These are phyloP conservation scores for Rhodomyrtus psidioides DNA, from an alignment of 441 rosid species.

Conservation along the genomic window DNA sequence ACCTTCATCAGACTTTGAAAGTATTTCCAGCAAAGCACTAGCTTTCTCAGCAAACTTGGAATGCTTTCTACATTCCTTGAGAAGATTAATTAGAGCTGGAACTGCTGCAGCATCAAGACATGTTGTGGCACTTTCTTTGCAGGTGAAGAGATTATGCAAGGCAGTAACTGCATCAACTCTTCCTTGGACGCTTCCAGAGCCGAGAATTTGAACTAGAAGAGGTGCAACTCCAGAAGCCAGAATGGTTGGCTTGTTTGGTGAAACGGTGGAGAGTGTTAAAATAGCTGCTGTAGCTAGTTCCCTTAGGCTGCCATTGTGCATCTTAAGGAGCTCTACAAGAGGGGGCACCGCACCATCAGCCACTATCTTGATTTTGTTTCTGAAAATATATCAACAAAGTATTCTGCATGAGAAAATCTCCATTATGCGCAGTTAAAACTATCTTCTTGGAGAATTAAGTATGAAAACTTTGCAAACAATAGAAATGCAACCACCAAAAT, in stretches of 20 bases:
- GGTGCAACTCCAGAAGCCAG: conserved; percentile 57
- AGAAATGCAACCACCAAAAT: background rate
- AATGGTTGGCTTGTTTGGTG: conserved; percentile 53
- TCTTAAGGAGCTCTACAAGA: conserved; percentile 56
- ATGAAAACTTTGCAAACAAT: background rate
- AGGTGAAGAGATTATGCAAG: conserved; percentile 56
- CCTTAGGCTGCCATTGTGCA: conserved; percentile 35
- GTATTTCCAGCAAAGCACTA: conserved; percentile 54
- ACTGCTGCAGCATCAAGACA: conserved; percentile 51
- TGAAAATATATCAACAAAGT: conserved; percentile 7
- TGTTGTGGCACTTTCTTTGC: conserved; percentile 31
- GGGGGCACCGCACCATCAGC: conserved; percentile 66
- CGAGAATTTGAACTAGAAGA: conserved; percentile 59
- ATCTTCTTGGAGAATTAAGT: background rate
- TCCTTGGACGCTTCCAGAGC: conserved; percentile 61
- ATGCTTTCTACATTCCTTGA: conserved; percentile 65
- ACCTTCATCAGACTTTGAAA: conserved; percentile 58
- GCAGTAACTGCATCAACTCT: conserved; percentile 73
- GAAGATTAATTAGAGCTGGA: conserved; percentile 54
- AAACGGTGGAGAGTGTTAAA: conserved; percentile 67
- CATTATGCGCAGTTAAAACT: background rate
- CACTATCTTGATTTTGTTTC: conserved; percentile 71
- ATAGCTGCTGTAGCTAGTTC: conserved; percentile 70
- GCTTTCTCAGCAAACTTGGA: conserved; percentile 73
- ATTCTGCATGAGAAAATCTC: background rate